Evolutionary conservation across 768 basidiomycete genomes (phyloP).

Genomic region (Antrodiella citrinella): DNA sequence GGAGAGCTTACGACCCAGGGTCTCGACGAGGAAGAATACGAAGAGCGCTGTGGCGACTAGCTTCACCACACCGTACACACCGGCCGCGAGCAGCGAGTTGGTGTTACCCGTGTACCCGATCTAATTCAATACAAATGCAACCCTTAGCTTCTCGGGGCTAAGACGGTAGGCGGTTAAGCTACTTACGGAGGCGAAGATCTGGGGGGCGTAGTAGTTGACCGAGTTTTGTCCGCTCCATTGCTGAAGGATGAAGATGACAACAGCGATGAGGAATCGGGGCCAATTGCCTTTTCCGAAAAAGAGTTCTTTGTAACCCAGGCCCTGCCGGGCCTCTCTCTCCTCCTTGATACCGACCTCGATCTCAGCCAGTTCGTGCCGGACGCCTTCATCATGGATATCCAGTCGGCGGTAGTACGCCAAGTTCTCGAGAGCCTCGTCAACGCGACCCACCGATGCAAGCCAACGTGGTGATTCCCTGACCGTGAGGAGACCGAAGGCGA

Average conservation of each 20-base stretch:
- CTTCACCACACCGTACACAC: constrained; percentile 64
- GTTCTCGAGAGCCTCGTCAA: constrained; percentile 45
- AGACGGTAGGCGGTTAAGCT: too few relatives aligned
- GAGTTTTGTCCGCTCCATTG: constrained; percentile 85
- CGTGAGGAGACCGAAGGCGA: constrained; percentile 59
- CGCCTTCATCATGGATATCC: constrained; percentile 29
- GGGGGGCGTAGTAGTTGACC: constrained; percentile 67
- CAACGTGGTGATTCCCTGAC: constrained; percentile 74
- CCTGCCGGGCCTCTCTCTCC: constrained; percentile 55
- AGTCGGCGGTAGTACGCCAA: constrained; percentile 58
- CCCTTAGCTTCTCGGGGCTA: too few relatives aligned
- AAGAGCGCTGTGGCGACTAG: constrained; percentile 61
- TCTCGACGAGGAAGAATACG: constrained; percentile 60
- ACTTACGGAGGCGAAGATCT: constrained; percentile 59
- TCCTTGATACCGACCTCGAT: constrained; percentile 75
- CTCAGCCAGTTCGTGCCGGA: constrained; percentile 64
- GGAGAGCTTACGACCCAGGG: constrained; percentile 59
- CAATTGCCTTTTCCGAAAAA: constrained; percentile 79
- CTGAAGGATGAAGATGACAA: constrained; percentile 70
- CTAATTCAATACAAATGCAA: too few relatives aligned
- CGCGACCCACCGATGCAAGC: constrained; percentile 57
- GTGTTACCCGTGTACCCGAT: constrained; percentile 58
- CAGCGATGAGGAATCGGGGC: constrained; percentile 76
- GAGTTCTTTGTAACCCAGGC: constrained; percentile 59
- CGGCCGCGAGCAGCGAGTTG: constrained; percentile 63